Evolutionary conservation across 805 yeast species (phyloP), one percentile per base, ranked within the genome.

Genomic region (Saccharomycopsis amapae): DNA sequence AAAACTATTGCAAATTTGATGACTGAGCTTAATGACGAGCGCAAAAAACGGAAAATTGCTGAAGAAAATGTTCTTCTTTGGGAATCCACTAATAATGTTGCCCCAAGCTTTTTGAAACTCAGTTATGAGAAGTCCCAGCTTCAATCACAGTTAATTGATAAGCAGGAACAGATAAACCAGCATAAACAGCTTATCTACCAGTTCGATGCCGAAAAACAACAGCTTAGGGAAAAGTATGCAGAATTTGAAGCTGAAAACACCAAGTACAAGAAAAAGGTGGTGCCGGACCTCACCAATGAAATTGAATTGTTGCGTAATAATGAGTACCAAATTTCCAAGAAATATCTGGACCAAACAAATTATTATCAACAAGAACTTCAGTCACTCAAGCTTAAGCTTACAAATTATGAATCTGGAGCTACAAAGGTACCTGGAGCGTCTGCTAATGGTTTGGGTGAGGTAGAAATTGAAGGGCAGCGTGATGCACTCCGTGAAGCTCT

Each of bases 51-150:
- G 43, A 78, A 73, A 53, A 75, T 81, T 24, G 79, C 86, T 24
- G 93, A 84, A 55, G 89, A 82, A 51, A 79, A 81, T 53, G 75
- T 80, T 0, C 57, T 82, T 28, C 60, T 78, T 31, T 58, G 69
- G 50, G 84, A 79, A 51, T 66, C 18, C 10, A 25, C 26, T 3
- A 39, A 73, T 53, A 76, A 78, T 9, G 62, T 65, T 42, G 59
- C 28, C 5, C 80, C 85, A 24, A 69, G 76, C 42, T 64, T 78
- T 15, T 64, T 79, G 25, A 78, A 79, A 43, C 58, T 81, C 49
- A 71, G 74, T 30, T 74, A 75, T 54, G 78, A 77, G 48, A 75
- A 78, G 49, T 70, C 78, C 3, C 75, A 72, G 42, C 55, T 81
- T 47, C 71, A 68, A 55, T 60, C 69, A 33, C 72, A 71, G 47